These are phyloP conservation scores for Aspergillus neoniger DNA, from an alignment of 2,329 filamentous ascomycete species.

Conservation along the genomic window DNA sequence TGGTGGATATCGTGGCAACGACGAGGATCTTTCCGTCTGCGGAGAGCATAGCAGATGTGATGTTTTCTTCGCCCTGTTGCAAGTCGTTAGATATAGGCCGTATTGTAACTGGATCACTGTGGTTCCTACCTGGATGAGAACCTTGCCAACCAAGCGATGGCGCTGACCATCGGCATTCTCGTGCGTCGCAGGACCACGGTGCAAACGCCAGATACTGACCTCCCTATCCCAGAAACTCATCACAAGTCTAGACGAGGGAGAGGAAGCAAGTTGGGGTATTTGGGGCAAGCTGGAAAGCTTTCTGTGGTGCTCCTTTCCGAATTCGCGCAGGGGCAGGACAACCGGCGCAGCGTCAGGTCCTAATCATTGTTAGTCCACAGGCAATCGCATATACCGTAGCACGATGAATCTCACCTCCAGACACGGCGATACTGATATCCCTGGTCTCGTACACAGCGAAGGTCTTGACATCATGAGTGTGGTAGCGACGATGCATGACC, in stretches of 20 bases:
- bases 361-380: constrained; percentile 39
- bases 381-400: not conserved
- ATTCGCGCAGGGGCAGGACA: constrained; percentile 76
- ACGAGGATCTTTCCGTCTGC: constrained; percentile 70
- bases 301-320: constrained; percentile 77
- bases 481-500: constrained; percentile 80
- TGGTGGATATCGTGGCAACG: constrained; percentile 71
- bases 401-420: constrained; percentile 67
- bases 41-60: constrained; percentile 73
- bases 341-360: constrained; percentile 84
- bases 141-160: constrained; percentile 63
- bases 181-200: constrained; percentile 49
- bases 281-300: constrained; percentile 83
- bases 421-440: constrained; percentile 81
- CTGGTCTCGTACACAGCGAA: constrained; percentile 87
- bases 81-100: constrained; percentile 12
- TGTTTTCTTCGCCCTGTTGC: constrained; percentile 71
- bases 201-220: constrained; percentile 76
- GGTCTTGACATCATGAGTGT: constrained; percentile 92
- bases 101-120: not conserved
- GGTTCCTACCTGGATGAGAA: constrained; percentile 54
- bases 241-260: constrained; percentile 71
- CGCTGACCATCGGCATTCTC: constrained; percentile 44
- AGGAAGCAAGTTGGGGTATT: constrained; percentile 70
- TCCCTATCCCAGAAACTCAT: constrained; percentile 92